A percentile compares a stretch with the other conserved stretches of the same genome.
phyloP scores from a whole-genome alignment of 371 early-diverging fungal genomes.

The Rhizopus delemar region DNA sequence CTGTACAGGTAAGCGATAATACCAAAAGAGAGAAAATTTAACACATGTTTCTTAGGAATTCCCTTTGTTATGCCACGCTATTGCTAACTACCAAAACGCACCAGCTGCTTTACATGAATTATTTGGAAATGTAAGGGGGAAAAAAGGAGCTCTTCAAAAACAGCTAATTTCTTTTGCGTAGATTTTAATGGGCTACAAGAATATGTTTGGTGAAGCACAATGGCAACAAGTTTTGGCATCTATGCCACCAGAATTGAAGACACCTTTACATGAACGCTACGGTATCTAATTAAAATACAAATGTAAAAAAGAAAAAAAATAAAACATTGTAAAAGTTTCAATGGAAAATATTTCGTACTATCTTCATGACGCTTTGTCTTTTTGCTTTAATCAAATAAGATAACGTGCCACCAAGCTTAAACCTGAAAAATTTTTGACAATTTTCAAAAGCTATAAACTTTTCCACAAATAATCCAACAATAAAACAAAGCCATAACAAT shows the following conservation, averaged over 20 bases:
- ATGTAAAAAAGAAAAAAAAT: no score
- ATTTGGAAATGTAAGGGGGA: constrained; percentile 61
- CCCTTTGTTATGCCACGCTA: constrained; percentile 72
- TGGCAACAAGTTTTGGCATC: constrained; percentile 67
- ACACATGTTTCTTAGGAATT: constrained; percentile 46
- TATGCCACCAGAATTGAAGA: constrained; percentile 61
- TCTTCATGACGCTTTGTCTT: no score
- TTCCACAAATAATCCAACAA: no score
- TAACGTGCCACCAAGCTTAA: no score
- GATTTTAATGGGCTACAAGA: constrained; percentile 73
- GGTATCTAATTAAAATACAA: constrained; percentile 44
- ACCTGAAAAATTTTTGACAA: no score
- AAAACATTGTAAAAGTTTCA: no score
- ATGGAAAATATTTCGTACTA: no score
- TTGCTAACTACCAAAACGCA: constrained; percentile 68
- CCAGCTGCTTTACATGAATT: constrained; percentile 63
- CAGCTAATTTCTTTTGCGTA: not conserved
- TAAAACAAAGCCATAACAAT: no score
- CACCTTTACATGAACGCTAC: constrained; percentile 63
- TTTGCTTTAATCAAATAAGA: no score
- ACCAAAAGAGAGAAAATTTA: not conserved
- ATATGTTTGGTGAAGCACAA: constrained; percentile 65
- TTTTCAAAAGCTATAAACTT: no score
- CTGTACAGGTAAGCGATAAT: constrained; percentile 50
- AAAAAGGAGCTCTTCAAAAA: not conserved